A percentile compares a stretch with the other conserved stretches of the same genome.
phyloP scores from a whole-genome alignment of 2,329 filamentous ascomycete genomes.

The Blastomyces silverae region DNA sequence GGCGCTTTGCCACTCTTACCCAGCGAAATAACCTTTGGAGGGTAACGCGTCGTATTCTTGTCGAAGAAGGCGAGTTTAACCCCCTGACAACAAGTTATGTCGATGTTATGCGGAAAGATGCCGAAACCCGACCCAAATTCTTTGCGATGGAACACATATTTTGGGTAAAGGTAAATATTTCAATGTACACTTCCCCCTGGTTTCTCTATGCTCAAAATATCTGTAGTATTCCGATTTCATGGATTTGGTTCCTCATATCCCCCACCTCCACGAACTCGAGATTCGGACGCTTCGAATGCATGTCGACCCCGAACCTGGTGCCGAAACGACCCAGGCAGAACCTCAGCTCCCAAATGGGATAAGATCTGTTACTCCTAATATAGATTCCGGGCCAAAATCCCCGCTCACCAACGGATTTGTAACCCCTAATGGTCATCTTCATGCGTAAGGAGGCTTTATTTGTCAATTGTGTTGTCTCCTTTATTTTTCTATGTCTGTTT shows the following conservation, averaged over 20 bases:
- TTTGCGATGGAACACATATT: slow-evolving; percentile 46
- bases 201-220: slow-evolving; percentile 20
- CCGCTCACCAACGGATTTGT: slow-evolving; percentile 27
- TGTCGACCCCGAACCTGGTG: slow-evolving; percentile 34
- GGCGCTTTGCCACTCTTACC: slow-evolving; percentile 37
- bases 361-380: slow-evolving; percentile 21
- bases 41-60: slow-evolving; percentile 41
- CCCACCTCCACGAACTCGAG: slow-evolving; percentile 41
- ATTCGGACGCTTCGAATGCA: slow-evolving; percentile 39
- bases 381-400: slow-evolving; percentile 22
- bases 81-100: slow-evolving; percentile 34
- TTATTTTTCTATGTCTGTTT: background rate
- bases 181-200: background rate
- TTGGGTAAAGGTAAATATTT: slow-evolving; percentile 43
- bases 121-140: slow-evolving; percentile 43
- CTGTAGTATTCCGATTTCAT: slow-evolving; percentile 45
- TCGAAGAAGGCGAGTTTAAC: slow-evolving; percentile 38
- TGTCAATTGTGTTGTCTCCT: slow-evolving; percentile 6
- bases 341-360: slow-evolving; percentile 29
- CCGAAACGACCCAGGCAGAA: slow-evolving; percentile 23
- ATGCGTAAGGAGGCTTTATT: background rate
- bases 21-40: slow-evolving; percentile 45
- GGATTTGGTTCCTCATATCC: slow-evolving; percentile 44
- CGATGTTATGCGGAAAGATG: slow-evolving; percentile 38
- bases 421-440: slow-evolving; percentile 7